Conservation (phyloP, 139 green algal genomes). For the Chlamydomonas schloesseri region DNA sequence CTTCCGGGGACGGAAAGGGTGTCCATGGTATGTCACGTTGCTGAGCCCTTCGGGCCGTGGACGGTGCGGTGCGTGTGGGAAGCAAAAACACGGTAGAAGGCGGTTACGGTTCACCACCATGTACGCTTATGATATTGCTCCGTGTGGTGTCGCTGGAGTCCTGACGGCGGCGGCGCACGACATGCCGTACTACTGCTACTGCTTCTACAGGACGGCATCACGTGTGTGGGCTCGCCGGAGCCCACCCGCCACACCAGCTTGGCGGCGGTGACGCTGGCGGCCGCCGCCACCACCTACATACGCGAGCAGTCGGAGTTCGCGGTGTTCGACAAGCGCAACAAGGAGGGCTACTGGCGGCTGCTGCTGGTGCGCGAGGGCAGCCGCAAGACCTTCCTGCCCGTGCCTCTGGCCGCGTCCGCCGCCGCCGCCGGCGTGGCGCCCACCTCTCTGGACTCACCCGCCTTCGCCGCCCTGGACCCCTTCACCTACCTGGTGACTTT, state of each 20-base stretch:
- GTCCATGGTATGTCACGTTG: no score
- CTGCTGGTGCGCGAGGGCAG: slow-evolving; percentile 59
- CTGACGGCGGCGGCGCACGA: no score
- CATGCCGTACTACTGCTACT: no score
- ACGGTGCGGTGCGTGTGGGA: no score
- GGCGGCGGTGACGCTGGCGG: slow-evolving; percentile 41
- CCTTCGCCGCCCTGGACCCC: slow-evolving; percentile 35
- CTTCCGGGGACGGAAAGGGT: no score
- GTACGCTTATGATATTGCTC: no score
- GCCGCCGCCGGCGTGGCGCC: slow-evolving; percentile 2
- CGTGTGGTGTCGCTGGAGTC: no score
- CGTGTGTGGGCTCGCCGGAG: slow-evolving; percentile 27
- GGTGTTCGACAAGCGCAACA: slow-evolving; percentile 57
- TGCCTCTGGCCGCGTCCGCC: slow-evolving; percentile 25
- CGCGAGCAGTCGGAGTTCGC: slow-evolving; percentile 41
- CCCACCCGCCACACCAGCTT: slow-evolving; percentile 53
- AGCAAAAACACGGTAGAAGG: no score
- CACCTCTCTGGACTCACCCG: neutral
- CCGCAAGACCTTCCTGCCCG: slow-evolving; percentile 53
- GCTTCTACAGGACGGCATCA: slow-evolving; percentile 59
- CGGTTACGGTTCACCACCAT: no score
- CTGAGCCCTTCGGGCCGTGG: no score
- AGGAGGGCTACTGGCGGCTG: slow-evolving; percentile 61
- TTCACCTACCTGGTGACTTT: slow-evolving; percentile 35
- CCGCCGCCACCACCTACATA: slow-evolving; percentile 43